Base-by-base conservation (phyloP, 192 early-diverging fungal species). In the Thamnidium elegans region DNA sequence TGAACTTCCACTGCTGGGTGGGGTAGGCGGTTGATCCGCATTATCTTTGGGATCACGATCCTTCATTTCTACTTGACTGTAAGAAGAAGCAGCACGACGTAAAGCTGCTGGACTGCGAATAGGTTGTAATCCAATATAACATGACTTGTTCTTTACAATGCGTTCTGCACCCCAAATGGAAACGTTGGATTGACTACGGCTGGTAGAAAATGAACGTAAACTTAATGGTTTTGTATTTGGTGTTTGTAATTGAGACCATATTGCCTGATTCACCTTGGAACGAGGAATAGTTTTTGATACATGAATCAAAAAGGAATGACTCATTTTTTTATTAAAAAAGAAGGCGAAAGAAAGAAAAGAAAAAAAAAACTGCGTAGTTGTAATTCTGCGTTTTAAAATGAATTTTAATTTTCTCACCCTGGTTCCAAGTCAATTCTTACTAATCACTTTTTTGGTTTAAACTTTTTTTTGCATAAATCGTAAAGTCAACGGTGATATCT, bases 281-380 rank as follows among this genome's bases (percentile, higher is more conserved):
- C 73, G 60, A 36, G 73, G 62, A 19, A 75, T 70, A 32, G 68
- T 75, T 50, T 67, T 75, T 52, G 73, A 70, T 17, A 75, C 69
- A 55, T 75, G 66, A 32, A 75, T 45, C 26, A 75, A 46, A 53
- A 70, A 70, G 1, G 67, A 65, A 6, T 54, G 17, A 51, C 46
- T 70, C 68, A 70, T 69, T 58, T 7, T 21, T 9, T 36, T 36
- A 36, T 4, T 48, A 48, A 48, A 19, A 48, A 19, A 48, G 46
- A 48, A 48, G 13, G 14, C 2, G 13, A 48, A 9, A 48, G 46
- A 19, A 48, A 48, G 45, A 48, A 48, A 48, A 48, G 4, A 9
- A 19, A 9, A 9, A 48, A n/a, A 19, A 5, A 48, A 39, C 36
- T 39, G 36, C 36, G 36, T 39, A 39, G 36, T 10, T 39, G 7